Conservation (phyloP, 1,139 yeast genomes). For the Suhomyces panamericanus region DNA sequence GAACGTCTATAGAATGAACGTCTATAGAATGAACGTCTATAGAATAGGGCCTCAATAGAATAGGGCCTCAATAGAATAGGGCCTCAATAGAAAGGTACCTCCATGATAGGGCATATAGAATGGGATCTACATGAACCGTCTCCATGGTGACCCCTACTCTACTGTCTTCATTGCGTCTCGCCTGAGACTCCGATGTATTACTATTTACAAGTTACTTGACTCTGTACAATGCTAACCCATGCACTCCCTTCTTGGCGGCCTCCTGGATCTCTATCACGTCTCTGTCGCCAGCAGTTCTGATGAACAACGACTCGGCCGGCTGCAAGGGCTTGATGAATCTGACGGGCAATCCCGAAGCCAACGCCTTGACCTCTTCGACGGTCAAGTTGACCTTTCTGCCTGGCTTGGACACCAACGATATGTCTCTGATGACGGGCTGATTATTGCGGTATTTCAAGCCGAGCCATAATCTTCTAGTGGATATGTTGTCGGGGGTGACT, state of each 20-base stretch:
- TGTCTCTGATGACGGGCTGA: conserved; percentile 69
- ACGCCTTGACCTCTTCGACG: conserved; percentile 62
- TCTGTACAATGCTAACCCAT: conserved; percentile 83
- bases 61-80: too few relatives aligned
- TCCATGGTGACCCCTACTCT: too few relatives aligned
- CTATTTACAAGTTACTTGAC: conserved; percentile 44
- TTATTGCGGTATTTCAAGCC: conserved; percentile 86
- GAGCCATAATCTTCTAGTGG: conserved; percentile 88
- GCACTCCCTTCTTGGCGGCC: conserved; percentile 71
- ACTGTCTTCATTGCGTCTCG: background rate
- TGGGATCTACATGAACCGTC: too few relatives aligned
- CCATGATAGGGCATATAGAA: too few relatives aligned
- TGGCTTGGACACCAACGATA: conserved; percentile 81
- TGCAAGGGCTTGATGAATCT: conserved; percentile 78
- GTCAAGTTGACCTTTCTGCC: conserved; percentile 70
- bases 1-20: too few relatives aligned
- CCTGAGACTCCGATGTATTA: conserved; percentile 3
- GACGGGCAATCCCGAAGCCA: conserved; percentile 76
- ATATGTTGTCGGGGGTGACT: conserved; percentile 82
- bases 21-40: too few relatives aligned
- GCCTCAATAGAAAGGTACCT: too few relatives aligned
- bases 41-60: too few relatives aligned
- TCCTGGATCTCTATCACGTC: conserved; percentile 76
- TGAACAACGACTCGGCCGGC: conserved; percentile 86
- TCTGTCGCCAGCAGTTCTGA: conserved; percentile 50